phyloP scores from a whole-genome alignment of 108 stramenopile species.

The Nannochloropsis salina region DNA sequence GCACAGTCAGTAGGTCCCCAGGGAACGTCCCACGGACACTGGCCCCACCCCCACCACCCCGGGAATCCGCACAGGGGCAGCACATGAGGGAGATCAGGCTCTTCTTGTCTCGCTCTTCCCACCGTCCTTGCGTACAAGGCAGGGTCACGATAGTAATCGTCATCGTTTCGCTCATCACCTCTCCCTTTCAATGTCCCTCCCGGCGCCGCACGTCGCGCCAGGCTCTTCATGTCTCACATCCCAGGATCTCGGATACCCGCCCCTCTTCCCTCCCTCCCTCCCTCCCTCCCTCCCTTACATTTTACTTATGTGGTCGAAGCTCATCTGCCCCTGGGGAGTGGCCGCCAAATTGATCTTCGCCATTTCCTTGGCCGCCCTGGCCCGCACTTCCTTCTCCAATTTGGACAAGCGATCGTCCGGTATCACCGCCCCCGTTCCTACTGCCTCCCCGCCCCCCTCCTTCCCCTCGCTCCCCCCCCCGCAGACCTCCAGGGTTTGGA shows the following conservation, averaged over 20 bases:
- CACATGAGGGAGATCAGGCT: too few relatives aligned
- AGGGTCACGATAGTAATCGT: too few relatives aligned
- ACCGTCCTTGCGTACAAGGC: neutral
- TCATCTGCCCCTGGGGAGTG: neutral
- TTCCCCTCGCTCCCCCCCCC: neutral
- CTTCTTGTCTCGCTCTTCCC: conserved; percentile 20
- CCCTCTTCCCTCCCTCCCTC: neutral
- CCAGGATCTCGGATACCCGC: too few relatives aligned
- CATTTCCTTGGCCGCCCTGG: neutral
- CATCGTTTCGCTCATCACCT: too few relatives aligned
- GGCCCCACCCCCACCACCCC: too few relatives aligned
- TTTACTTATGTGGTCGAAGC: conserved; percentile 18
- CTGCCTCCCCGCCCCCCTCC: neutral
- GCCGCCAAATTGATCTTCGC: neutral
- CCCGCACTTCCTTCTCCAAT: neutral
- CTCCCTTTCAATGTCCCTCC: too few relatives aligned
- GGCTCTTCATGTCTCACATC: too few relatives aligned
- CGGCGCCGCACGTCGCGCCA: too few relatives aligned
- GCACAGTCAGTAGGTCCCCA: too few relatives aligned
- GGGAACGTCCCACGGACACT: too few relatives aligned
- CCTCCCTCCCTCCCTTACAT: neutral
- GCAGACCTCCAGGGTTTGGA: too few relatives aligned
- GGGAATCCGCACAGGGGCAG: too few relatives aligned
- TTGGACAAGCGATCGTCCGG: neutral
- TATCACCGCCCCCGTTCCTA: neutral